Percentiles rank a stretch among this genome's conserved stretches.
Conservation (phyloP, 2,329 filamentous ascomycete genomes). For the Monosporascus sp. region DNA sequence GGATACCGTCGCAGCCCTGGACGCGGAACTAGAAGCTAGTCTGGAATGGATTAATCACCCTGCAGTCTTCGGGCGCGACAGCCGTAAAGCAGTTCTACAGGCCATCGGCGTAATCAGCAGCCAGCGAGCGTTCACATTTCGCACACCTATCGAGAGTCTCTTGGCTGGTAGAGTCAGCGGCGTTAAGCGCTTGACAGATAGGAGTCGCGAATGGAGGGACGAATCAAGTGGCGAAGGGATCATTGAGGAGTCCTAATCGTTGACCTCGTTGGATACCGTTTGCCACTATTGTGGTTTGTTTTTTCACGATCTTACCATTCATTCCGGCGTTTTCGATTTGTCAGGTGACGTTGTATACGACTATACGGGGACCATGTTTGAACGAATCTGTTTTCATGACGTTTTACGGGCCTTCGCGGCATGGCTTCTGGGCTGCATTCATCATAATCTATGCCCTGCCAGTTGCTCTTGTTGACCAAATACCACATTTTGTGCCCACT, state of each 20-base stretch:
- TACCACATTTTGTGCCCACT: not conserved
- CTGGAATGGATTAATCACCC: conserved; percentile 98
- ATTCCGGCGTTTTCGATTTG: not conserved
- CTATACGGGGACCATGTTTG: not conserved
- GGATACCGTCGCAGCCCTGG: conserved; percentile 76
- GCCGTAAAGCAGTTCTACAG: conserved; percentile 90
- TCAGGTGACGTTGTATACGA: not conserved
- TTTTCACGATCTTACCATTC: conserved; percentile 5
- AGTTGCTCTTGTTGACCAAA: not conserved
- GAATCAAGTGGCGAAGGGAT: conserved; percentile 70
- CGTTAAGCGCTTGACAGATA: conserved; percentile 74
- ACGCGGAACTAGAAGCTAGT: conserved; percentile 82
- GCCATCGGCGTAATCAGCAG: conserved; percentile 95
- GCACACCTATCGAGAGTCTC: conserved; percentile 80
- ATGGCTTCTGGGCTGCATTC: not conserved
- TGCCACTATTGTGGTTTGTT: not conserved
- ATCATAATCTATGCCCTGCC: not conserved
- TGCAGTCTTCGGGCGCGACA: conserved; percentile 88
- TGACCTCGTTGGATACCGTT: not conserved
- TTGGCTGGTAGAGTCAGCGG: conserved; percentile 83
- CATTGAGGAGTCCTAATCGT: conserved; percentile 51
- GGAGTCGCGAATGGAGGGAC: conserved; percentile 88
- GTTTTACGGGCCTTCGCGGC: not conserved
- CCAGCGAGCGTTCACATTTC: conserved; percentile 89
- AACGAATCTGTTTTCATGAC: not conserved